Percentiles rank a stretch among this genome's conserved stretches.
Conservation (phyloP, 257 asterid species). For the Fraxinus cuspidata region DNA sequence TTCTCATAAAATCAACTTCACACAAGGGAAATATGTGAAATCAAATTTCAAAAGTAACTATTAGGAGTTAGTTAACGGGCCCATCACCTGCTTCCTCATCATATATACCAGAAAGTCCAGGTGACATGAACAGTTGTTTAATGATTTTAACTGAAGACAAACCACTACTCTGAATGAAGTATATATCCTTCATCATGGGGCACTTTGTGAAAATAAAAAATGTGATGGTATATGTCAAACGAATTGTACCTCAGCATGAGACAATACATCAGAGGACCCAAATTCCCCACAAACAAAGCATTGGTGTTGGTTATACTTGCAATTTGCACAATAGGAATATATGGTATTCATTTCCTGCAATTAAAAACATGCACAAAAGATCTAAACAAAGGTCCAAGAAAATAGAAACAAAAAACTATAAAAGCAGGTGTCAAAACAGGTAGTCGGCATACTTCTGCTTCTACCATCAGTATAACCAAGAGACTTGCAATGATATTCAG, state of each 20-base stretch:
- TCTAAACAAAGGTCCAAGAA: not conserved
- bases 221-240: not conserved
- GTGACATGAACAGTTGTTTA: no score
- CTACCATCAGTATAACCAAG: slow-evolving; percentile 54
- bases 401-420: not conserved
- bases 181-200: slow-evolving; percentile 35
- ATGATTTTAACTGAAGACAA: no score
- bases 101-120: no score
- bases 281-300: slow-evolving; percentile 82
- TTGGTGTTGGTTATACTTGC: slow-evolving; percentile 67
- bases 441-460: slow-evolving; percentile 48
- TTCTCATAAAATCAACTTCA: no score
- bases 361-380: slow-evolving; percentile 13
- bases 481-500: slow-evolving; percentile 57
- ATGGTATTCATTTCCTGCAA: slow-evolving; percentile 45
- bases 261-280: slow-evolving; percentile 81
- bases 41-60: no score
- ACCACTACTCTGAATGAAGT: slow-evolving; percentile 11
- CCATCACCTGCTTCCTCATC: no score
- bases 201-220: slow-evolving; percentile 38
- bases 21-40: not conserved
- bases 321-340: slow-evolving; percentile 66
- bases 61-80: not conserved
- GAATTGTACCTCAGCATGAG: slow-evolving; percentile 64
- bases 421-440: slow-evolving; percentile 3